A percentile compares a stretch with the other conserved stretches of the same genome.
phyloP scores from a whole-genome alignment of 2,329 filamentous ascomycete species.

The Stagonosporopsis tanaceti region DNA sequence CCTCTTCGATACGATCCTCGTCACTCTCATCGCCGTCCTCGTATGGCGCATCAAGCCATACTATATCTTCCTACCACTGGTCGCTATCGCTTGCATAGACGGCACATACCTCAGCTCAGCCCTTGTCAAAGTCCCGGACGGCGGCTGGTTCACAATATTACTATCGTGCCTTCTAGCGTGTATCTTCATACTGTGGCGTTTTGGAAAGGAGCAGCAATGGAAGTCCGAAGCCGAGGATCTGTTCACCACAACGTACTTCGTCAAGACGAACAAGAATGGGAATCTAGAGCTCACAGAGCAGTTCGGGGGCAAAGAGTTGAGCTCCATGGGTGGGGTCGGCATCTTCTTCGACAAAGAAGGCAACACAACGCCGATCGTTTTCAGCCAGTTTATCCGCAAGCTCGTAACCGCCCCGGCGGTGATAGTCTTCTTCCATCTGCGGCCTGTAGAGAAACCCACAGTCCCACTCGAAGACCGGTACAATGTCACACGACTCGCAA shows the following conservation, averaged over 20 bases:
- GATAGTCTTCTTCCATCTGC: slow-evolving; percentile 77
- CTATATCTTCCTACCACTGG: slow-evolving; percentile 67
- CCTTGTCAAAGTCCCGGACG: slow-evolving; percentile 75
- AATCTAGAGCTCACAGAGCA: slow-evolving; percentile 49
- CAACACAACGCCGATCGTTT: slow-evolving; percentile 69
- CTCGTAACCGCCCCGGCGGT: slow-evolving; percentile 73
- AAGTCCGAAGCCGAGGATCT: slow-evolving; percentile 69
- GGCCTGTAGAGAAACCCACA: slow-evolving; percentile 65
- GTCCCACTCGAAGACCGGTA: slow-evolving; percentile 56
- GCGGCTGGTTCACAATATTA: slow-evolving; percentile 79
- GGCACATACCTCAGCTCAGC: slow-evolving; percentile 74
- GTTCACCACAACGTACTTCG: slow-evolving; percentile 56
- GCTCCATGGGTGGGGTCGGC: slow-evolving; percentile 64
- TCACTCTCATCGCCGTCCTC: slow-evolving; percentile 73
- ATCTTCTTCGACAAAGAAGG: slow-evolving; percentile 84
- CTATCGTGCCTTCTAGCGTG: slow-evolving; percentile 68
- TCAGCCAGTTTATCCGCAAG: slow-evolving; percentile 76
- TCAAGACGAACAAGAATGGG: slow-evolving; percentile 45
- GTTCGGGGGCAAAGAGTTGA: slow-evolving; percentile 46
- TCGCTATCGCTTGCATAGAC: slow-evolving; percentile 71
- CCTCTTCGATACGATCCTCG: slow-evolving; percentile 79
- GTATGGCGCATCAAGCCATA: slow-evolving; percentile 72
- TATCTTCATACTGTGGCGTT: slow-evolving; percentile 79
- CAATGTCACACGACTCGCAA: slow-evolving; percentile 53
- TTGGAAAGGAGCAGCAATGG: slow-evolving; percentile 82